These are phyloP conservation scores for Apiotrichum montevideense DNA, from an alignment of 1,284 basidiomycete genomes.

Conservation along the genomic window DNA sequence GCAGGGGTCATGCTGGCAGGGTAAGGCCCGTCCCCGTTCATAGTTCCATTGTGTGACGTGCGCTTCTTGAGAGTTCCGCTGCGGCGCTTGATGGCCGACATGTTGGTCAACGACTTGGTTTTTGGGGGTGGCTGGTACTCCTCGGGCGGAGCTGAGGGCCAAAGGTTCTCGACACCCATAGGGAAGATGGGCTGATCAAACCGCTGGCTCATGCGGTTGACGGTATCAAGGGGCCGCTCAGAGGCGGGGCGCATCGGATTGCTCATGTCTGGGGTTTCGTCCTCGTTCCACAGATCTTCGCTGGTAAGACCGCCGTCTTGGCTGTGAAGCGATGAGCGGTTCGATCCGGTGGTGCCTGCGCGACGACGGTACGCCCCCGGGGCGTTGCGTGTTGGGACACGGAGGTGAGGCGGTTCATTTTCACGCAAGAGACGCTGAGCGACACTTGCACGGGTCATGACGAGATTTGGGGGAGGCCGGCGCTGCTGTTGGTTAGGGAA, in stretches of 20 bases:
- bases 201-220: constrained; percentile 32
- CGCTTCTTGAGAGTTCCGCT: constrained; percentile 13
- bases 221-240: constrained; percentile 44
- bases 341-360: constrained; percentile 17
- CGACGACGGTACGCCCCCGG: constrained; percentile 9
- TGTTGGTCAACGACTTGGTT: constrained; percentile 34
- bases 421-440: constrained; percentile 12
- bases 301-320: constrained; percentile 22
- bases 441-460: constrained; percentile 15
- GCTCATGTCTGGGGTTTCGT: constrained; percentile 39
- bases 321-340: constrained; percentile 31
- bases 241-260: constrained; percentile 37
- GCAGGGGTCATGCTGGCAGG: not conserved
- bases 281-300: constrained; percentile 40
- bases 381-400: not conserved
- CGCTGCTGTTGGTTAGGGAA: not conserved
- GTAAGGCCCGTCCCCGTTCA: constrained; percentile 7
- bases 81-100: constrained; percentile 21
- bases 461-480: constrained; percentile 13
- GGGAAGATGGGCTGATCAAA: constrained; percentile 18
- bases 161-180: constrained; percentile 21
- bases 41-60: constrained; percentile 13
- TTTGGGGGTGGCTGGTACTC: constrained; percentile 19
- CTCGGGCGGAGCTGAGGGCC: constrained; percentile 31
- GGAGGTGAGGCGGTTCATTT: not conserved